Base-by-base conservation (phyloP, 805 yeast genomes). In the Yarrowia bubula region DNA sequence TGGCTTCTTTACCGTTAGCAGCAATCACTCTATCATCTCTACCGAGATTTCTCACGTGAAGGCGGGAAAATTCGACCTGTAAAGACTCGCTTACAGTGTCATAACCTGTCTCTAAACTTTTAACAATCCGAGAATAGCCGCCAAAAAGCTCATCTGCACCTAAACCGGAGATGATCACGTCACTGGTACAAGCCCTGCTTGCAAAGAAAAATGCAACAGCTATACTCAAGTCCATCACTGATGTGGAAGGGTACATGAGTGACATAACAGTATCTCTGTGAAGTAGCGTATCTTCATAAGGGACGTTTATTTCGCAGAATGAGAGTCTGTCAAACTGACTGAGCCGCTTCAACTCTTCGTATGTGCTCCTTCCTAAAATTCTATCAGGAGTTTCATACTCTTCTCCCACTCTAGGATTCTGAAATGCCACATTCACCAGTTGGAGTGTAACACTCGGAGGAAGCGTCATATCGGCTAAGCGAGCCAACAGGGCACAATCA, bases 101-200 rank as follows among this genome's bases (percentile, higher is more conserved):
- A 35, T 80, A 78, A 0, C 79, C 76, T 9, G 66, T 53, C 18
- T 22, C 28, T 22, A 73, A 72, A 8, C 71, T 69, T 15, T 71
- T 65, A 1, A 77, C 87, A 70, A 95, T 96, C 50, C 98, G 81
- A 22, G 96, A 89, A 74, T 95, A 95, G 0, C 99, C 99, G 0
- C 97, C 99, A 78, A 89, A 92, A 17, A 95, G 76, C 75, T 95
- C 99, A 76, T 95, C 99, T 0, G 99, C 99, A 1, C 99, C 99
- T 11, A 95, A 79, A 0, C 99, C 99, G 64, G 97, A 90, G 39
- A 95, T 78, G 8, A 95, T 74, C 0, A 95, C 96, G 69, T 85
- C 83, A 8, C 91, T 83, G 0, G 88, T 85, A 8, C 68, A 58
- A 8, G 89, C 89, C 67, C 84, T 79, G 1, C 96, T 83, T 0